Evolutionary conservation across 192 early-diverging fungal genomes (phyloP), one percentile per base, ranked within the genome.

Genomic region (Geranomyces michiganensis): DNA sequence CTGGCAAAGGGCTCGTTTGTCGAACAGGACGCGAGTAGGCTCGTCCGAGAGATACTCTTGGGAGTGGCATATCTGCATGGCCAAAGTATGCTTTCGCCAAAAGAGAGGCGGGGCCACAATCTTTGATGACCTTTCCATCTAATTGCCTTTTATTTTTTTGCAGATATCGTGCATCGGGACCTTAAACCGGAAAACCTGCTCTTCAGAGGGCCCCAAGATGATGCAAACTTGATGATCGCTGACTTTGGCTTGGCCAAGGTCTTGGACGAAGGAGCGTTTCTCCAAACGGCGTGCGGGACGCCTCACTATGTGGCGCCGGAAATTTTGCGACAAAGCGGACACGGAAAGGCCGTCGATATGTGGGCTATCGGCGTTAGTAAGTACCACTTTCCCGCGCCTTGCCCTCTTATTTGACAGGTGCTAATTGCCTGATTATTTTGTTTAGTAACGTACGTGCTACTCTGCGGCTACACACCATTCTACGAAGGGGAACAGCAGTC

Each of bases 191-290:
- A 87, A 61, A 87, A 87, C 60, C 72, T 90, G 44, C 61, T 87
- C 29, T 82, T 91, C 60, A 60, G 65, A 36, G 78, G 80, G 48
- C 64, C 70, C 21, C 31, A 68, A 19, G 84, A 85, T 58, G 76
- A 85, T 64, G 62, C 88, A 0, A 65, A 75, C 1, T 43, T 89
- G 30, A 77, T 91, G 81, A 81, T 92, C 63, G 88, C 89, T 13
- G 91, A 92, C 70, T 92, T 92, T 79, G 91, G 91, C 15, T 71
- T 92, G 41, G 88, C 91, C 46, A 88, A 85, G 47, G 81, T 88
- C n/a, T 66, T 89, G 15, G 76, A 76, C 29, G 75, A 85, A 14
- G 82, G 84, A 55, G 81, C 86, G 36, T 79, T 90, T 29, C 74
- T 91, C 19, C 82, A 81, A 70, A 92, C 89, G 13, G 80, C 89